Evolutionary conservation across 2,329 filamentous ascomycete species (phyloP).

Genomic region (Cladosporium sp.): DNA sequence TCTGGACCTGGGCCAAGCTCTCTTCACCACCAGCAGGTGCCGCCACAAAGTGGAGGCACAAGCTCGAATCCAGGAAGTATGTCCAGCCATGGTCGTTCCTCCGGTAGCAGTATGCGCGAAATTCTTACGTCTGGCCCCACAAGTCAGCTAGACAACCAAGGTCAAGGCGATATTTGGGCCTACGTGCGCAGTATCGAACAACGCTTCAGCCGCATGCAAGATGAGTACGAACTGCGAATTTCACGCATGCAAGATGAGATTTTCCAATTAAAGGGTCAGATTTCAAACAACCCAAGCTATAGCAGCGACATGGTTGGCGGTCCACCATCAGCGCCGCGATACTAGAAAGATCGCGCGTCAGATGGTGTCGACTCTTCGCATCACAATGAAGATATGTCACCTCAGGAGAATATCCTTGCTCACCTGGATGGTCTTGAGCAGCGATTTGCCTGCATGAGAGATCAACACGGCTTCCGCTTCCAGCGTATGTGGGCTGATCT

Average conservation of each 20-base stretch:
- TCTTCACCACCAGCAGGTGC: constrained; percentile 36
- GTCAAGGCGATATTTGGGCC: constrained; percentile 56
- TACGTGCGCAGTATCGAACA: constrained; percentile 69
- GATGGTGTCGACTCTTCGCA: not conserved
- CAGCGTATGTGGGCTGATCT: no score
- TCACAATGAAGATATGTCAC: not conserved
- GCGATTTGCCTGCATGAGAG: not conserved
- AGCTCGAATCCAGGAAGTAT: constrained; percentile 46
- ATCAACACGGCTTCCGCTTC: not conserved
- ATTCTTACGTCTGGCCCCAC: constrained; percentile 48
- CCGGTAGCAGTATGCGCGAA: constrained; percentile 61
- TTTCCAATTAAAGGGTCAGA: constrained; percentile 28
- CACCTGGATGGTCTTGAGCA: not conserved
- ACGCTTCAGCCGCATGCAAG: constrained; percentile 42
- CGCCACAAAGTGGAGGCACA: constrained; percentile 19
- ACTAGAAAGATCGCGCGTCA: not conserved
- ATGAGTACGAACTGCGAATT: constrained; percentile 46
- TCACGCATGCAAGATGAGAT: constrained; percentile 43
- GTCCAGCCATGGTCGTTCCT: constrained; percentile 52
- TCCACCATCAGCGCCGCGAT: constrained; percentile 1
- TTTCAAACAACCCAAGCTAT: constrained; percentile 26
- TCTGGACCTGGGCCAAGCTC: constrained; percentile 32
- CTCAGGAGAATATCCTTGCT: not conserved
- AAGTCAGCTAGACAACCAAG: constrained; percentile 35
- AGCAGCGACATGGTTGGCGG: constrained; percentile 26